A percentile compares a stretch with the other conserved stretches of the same genome.
Evolutionary conservation across 495 filamentous ascomycete species (phyloP).

Genomic region (Margaritispora aquatica): DNA sequence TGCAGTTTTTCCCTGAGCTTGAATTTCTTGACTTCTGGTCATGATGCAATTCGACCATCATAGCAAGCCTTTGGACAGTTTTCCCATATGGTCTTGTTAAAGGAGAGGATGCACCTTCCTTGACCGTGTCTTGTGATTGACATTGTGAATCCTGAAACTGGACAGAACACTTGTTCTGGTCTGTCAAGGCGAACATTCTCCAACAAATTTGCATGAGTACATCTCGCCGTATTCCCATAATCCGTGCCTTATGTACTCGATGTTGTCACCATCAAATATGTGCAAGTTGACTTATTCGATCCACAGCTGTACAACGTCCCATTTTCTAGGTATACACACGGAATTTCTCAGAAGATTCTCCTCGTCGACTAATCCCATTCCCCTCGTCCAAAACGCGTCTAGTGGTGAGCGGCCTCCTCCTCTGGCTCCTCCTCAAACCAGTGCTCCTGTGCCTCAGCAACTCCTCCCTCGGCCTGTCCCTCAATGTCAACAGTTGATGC

Average conservation of each 20-base stretch:
- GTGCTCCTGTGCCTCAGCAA: constrained; percentile 52
- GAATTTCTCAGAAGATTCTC: neutral
- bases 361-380: neutral
- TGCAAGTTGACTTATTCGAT: neutral
- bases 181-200: no score
- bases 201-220: no score
- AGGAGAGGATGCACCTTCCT: no score
- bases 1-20: no score
- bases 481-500: constrained; percentile 88
- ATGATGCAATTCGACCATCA: no score
- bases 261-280: neutral
- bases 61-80: no score
- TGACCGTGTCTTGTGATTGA: no score
- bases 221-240: neutral
- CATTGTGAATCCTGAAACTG: no score
- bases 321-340: neutral
- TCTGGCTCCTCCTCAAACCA: constrained; percentile 65
- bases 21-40: no score
- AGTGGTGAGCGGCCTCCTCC: constrained; percentile 31
- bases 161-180: no score
- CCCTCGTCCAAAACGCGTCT: neutral
- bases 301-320: neutral
- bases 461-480: constrained; percentile 59
- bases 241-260: neutral
- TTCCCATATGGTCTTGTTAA: no score